phyloP scores from a whole-genome alignment of 2,329 filamentous ascomycete genomes.

The Raffaelea albimanens region DNA sequence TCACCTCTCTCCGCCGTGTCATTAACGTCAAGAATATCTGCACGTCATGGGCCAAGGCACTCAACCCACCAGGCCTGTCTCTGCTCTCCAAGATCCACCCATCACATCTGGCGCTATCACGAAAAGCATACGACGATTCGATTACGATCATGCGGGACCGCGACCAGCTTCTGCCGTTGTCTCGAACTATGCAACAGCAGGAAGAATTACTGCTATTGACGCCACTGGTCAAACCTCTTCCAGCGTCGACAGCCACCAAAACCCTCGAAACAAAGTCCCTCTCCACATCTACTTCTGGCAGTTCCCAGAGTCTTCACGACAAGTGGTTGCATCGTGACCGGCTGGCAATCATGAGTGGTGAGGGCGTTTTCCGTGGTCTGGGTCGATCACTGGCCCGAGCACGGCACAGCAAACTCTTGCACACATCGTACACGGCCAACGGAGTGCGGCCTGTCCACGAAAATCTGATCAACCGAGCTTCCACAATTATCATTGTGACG shows the following conservation, averaged over 20 bases:
- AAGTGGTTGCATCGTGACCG: slow-evolving; percentile 49
- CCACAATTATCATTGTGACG: slow-evolving; percentile 81
- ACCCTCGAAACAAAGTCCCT: slow-evolving; percentile 34
- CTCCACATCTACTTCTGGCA: background rate
- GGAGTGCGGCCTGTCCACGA: slow-evolving; percentile 89
- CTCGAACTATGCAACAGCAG: slow-evolving; percentile 68
- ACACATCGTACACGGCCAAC: slow-evolving; percentile 93
- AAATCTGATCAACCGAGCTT: slow-evolving; percentile 79
- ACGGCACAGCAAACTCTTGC: slow-evolving; percentile 74
- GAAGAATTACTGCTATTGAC: slow-evolving; percentile 87
- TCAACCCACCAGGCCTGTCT: slow-evolving; percentile 74
- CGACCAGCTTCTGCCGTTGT: slow-evolving; percentile 72
- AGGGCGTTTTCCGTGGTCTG: slow-evolving; percentile 84
- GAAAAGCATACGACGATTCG: slow-evolving; percentile 79
- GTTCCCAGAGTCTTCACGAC: slow-evolving; percentile 31
- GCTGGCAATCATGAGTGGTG: slow-evolving; percentile 73
- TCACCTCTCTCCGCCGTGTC: slow-evolving; percentile 70
- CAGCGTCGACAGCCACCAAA: slow-evolving; percentile 75
- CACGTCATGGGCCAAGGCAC: slow-evolving; percentile 81
- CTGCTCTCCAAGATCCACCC: slow-evolving; percentile 74
- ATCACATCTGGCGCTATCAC: slow-evolving; percentile 71
- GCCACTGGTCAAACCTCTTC: slow-evolving; percentile 83
- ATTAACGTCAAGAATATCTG: slow-evolving; percentile 73
- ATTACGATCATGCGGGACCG: slow-evolving; percentile 91
- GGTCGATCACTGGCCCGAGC: slow-evolving; percentile 80